These are phyloP conservation scores for Neodidymelliopsis sp. DNA, from an alignment of 2,329 filamentous ascomycete species.

Conservation along the genomic window DNA sequence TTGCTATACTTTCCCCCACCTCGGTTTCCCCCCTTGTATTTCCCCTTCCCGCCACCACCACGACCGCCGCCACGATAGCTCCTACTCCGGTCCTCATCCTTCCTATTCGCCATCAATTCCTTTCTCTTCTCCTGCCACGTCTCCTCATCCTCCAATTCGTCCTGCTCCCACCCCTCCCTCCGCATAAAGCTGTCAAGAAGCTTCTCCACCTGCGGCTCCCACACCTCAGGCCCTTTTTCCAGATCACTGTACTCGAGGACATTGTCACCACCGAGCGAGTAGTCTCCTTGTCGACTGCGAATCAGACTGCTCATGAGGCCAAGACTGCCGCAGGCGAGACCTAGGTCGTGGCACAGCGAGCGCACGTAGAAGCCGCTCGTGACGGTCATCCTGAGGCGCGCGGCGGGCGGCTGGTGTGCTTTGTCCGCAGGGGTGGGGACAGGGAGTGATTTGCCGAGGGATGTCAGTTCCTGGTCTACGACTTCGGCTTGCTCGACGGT, in stretches of 20 bases:
- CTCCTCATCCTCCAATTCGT: slow-evolving; percentile 41
- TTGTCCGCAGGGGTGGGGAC: slow-evolving; percentile 2
- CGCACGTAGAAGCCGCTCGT: slow-evolving; percentile 97
- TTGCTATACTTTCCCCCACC: slow-evolving; percentile 21
- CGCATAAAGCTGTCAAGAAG: slow-evolving; percentile 63
- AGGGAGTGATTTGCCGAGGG: background rate
- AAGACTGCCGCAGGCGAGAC: slow-evolving; percentile 79
- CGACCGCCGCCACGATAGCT: slow-evolving; percentile 28
- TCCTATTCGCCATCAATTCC: slow-evolving; percentile 40
- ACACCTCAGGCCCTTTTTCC: slow-evolving; percentile 76
- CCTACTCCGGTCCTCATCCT: slow-evolving; percentile 29
- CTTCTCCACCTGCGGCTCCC: slow-evolving; percentile 75
- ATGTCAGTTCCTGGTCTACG: slow-evolving; percentile 1
- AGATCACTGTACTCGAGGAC: slow-evolving; percentile 82
- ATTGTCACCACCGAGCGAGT: slow-evolving; percentile 71
- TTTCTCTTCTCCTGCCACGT: slow-evolving; percentile 52
- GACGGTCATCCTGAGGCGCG: slow-evolving; percentile 86
- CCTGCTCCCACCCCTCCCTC: slow-evolving; percentile 47
- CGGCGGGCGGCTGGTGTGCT: slow-evolving; percentile 65
- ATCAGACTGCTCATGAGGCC: slow-evolving; percentile 86
- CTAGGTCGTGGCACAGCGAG: slow-evolving; percentile 90
- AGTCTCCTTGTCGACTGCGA: slow-evolving; percentile 82
- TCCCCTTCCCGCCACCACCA: slow-evolving; percentile 19
- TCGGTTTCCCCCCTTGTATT: slow-evolving; percentile 13
- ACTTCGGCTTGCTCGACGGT: slow-evolving; percentile 5